Evolutionary conservation across 2,329 filamentous ascomycete species (phyloP).

Genomic region (Verticillium albo-atrum): DNA sequence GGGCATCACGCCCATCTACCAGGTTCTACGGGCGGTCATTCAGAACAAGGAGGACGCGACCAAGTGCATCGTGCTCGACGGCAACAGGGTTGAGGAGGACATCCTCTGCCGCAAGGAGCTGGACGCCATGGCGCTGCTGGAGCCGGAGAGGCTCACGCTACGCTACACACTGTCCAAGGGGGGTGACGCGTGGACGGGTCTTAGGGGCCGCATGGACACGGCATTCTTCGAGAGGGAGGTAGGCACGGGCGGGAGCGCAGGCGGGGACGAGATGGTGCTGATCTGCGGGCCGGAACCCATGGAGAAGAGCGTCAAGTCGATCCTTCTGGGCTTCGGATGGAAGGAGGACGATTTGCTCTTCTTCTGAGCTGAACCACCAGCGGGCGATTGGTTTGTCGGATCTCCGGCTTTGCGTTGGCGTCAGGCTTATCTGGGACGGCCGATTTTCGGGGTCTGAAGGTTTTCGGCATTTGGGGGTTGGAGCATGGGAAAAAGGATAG

Average conservation of each 20-base stretch:
- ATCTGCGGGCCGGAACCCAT: conserved; percentile 75
- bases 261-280: conserved; percentile 59
- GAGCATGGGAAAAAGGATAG: background rate
- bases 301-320: conserved; percentile 60
- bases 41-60: conserved; percentile 60
- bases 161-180: conserved; percentile 67
- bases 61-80: conserved; percentile 68
- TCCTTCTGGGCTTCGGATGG: conserved; percentile 61
- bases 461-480: background rate
- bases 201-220: conserved; percentile 61
- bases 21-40: conserved; percentile 73
- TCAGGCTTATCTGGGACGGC: background rate
- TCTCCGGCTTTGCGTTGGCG: background rate
- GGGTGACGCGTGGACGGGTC: conserved; percentile 60
- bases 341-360: conserved; percentile 68
- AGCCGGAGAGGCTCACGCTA: conserved; percentile 55
- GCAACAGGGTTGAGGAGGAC: conserved; percentile 72
- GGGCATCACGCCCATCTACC: conserved; percentile 90
- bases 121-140: conserved; percentile 53
- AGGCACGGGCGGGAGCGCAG: conserved; percentile 27
- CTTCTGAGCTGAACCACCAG: conserved; percentile 46
- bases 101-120: conserved; percentile 77
- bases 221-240: conserved; percentile 58
- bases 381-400: background rate
- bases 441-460: background rate